A percentile compares a stretch with the other conserved stretches of the same genome.
Conservation (phyloP, 2,329 filamentous ascomycete species). For the Sporothrix schenckii region DNA sequence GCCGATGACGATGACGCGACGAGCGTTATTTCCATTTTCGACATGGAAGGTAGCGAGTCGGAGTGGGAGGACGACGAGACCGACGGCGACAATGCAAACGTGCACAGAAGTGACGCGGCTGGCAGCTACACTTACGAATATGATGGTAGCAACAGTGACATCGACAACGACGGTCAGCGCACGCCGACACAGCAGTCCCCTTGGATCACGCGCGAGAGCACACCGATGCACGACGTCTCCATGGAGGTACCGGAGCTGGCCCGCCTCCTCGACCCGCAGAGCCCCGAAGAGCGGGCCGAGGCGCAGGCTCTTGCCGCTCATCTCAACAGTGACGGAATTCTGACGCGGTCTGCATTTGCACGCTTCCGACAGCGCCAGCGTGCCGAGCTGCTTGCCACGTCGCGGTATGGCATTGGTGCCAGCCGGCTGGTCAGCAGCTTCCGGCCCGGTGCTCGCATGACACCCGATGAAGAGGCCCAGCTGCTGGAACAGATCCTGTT, state of each 20-base stretch:
- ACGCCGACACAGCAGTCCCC: slow-evolving; percentile 58
- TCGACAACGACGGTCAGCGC: slow-evolving; percentile 54
- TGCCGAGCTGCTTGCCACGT: slow-evolving; percentile 62
- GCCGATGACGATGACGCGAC: slow-evolving; percentile 73
- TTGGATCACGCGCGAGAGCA: slow-evolving; percentile 52
- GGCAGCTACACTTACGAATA: slow-evolving; percentile 50
- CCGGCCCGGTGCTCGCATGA: slow-evolving; percentile 49
- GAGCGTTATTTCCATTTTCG: slow-evolving; percentile 71
- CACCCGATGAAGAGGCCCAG: slow-evolving; percentile 61
- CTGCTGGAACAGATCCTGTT: slow-evolving; percentile 64
- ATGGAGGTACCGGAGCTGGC: slow-evolving; percentile 72
- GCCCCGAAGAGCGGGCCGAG: slow-evolving; percentile 75
- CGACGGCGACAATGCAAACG: slow-evolving; percentile 43
- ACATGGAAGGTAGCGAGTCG: slow-evolving; percentile 41
- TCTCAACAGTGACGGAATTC: slow-evolving; percentile 67
- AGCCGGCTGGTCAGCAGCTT: slow-evolving; percentile 40
- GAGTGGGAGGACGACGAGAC: slow-evolving; percentile 50
- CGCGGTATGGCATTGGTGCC: slow-evolving; percentile 36
- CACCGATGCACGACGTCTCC: slow-evolving; percentile 63
- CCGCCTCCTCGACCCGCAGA: slow-evolving; percentile 77
- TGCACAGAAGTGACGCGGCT: slow-evolving; percentile 44
- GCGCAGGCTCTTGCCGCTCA: slow-evolving; percentile 81
- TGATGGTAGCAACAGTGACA: slow-evolving; percentile 41
- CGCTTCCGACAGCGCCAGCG: slow-evolving; percentile 69
- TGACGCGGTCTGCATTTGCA: slow-evolving; percentile 80